These are phyloP conservation scores for Cutaneotrichosporon curvatum DNA, from an alignment of 1,284 basidiomycete species.

Conservation along the genomic window DNA sequence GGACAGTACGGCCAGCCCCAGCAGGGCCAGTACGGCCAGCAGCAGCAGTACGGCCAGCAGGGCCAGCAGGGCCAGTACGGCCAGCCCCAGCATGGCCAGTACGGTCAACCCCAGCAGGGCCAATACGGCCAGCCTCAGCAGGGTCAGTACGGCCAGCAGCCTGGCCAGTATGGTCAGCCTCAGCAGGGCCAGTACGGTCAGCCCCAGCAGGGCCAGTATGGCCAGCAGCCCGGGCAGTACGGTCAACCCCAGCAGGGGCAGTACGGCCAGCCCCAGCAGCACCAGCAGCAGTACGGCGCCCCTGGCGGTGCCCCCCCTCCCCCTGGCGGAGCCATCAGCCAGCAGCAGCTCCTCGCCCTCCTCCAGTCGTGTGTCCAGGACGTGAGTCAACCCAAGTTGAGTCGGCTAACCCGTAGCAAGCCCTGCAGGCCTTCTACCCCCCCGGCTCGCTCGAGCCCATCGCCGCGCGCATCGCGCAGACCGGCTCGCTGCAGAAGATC, in stretches of 20 bases:
- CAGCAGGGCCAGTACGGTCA: constrained; percentile 24
- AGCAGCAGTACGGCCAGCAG: constrained; percentile 19
- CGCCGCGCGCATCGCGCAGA: constrained; percentile 43
- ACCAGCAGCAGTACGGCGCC: constrained; percentile 18
- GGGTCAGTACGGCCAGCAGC: constrained; percentile 21
- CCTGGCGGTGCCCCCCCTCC: constrained; percentile 22
- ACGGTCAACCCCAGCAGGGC: constrained; percentile 23
- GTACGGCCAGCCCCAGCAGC: constrained; percentile 10
- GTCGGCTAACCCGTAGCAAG: constrained; percentile 32
- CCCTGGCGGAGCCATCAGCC: constrained; percentile 27
- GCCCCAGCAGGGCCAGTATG: constrained; percentile 20
- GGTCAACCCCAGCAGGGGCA: constrained; percentile 17
- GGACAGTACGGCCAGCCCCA: constrained; percentile 18
- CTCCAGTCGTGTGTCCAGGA: constrained; percentile 45
- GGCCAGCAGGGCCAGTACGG: constrained; percentile 10
- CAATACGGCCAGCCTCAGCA: constrained; percentile 14
- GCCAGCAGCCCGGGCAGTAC: constrained; percentile 24
- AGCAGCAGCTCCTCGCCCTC: constrained; percentile 23
- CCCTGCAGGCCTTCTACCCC: constrained; percentile 47
- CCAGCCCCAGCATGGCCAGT: constrained; percentile 20
- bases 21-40: constrained; percentile 15
- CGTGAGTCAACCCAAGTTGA: constrained; percentile 22
- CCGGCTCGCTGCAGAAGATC: constrained; percentile 44
- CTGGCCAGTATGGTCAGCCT: constrained; percentile 27
- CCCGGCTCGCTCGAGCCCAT: constrained; percentile 44